phyloP scores from a whole-genome alignment of 2,329 filamentous ascomycete genomes.

The Volutella citrinella region DNA sequence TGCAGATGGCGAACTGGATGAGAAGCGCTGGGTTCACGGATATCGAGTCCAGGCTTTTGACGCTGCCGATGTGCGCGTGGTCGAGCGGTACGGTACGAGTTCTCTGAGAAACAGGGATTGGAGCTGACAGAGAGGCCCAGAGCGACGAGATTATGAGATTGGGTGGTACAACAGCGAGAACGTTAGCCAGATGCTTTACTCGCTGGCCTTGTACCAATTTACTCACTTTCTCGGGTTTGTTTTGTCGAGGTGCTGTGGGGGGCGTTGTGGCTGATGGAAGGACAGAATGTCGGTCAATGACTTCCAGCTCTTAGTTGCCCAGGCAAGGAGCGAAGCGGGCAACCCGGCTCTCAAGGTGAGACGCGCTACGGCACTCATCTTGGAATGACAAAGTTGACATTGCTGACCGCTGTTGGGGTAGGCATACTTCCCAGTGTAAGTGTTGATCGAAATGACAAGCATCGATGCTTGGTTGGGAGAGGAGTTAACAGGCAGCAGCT shows the following conservation, averaged over 20 bases:
- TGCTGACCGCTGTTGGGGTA: conserved; percentile 20
- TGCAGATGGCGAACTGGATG: conserved; percentile 58
- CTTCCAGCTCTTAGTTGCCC: conserved; percentile 54
- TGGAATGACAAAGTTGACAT: conserved; percentile 1
- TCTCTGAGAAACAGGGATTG: not conserved
- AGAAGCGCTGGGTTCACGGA: conserved; percentile 63
- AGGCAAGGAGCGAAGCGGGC: conserved; percentile 52
- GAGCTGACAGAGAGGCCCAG: conserved; percentile 30
- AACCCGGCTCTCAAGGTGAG: conserved; percentile 55
- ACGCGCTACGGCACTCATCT: no score
- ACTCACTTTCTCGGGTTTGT: conserved; percentile 47
- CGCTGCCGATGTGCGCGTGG: conserved; percentile 69
- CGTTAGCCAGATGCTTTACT: conserved; percentile 51
- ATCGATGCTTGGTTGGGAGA: not conserved
- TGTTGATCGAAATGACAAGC: conserved; percentile 9
- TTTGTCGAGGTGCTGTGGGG: not conserved
- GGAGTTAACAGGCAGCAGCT: conserved; percentile 36
- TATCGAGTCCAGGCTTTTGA: conserved; percentile 63
- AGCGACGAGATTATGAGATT: conserved; percentile 49
- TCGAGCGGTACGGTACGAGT: conserved; percentile 50
- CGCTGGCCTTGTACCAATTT: conserved; percentile 56
- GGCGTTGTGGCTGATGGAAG: conserved; percentile 4
- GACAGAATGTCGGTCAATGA: conserved; percentile 55
- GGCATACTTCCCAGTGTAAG: conserved; percentile 63
- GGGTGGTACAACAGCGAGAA: conserved; percentile 53